These are phyloP conservation scores for Diaporthe destruens DNA, from an alignment of 2,329 filamentous ascomycete species.

Conservation along the genomic window DNA sequence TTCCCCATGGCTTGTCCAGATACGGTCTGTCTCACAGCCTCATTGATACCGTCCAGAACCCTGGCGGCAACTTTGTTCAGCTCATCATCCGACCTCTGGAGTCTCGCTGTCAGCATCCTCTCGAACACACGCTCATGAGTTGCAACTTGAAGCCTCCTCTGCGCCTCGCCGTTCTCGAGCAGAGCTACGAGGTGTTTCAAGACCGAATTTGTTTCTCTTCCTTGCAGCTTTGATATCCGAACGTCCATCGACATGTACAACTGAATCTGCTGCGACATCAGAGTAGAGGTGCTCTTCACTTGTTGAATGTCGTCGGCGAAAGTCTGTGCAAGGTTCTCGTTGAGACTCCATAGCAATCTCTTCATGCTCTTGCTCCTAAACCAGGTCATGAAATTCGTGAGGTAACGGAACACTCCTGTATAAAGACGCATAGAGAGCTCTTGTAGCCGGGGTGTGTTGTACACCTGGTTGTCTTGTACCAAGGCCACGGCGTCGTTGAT, in stretches of 20 bases:
- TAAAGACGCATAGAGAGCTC: conserved; percentile 2
- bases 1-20: background rate
- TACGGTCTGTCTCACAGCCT: background rate
- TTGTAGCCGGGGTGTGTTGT: background rate
- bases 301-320: background rate
- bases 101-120: background rate
- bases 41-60: background rate
- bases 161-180: background rate
- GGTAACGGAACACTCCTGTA: background rate
- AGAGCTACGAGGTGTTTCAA: background rate
- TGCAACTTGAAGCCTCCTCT: background rate
- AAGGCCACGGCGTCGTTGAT: background rate
- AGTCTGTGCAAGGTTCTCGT: background rate
- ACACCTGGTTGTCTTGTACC: background rate
- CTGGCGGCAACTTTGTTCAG: background rate
- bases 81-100: background rate
- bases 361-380: background rate
- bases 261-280: background rate
- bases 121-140: background rate
- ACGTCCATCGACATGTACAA: background rate
- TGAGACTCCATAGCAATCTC: background rate
- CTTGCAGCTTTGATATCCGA: background rate
- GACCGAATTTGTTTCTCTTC: background rate
- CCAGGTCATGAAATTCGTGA: background rate
- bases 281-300: background rate